Conservation (phyloP, 768 basidiomycete genomes). For the Mycena venus region DNA sequence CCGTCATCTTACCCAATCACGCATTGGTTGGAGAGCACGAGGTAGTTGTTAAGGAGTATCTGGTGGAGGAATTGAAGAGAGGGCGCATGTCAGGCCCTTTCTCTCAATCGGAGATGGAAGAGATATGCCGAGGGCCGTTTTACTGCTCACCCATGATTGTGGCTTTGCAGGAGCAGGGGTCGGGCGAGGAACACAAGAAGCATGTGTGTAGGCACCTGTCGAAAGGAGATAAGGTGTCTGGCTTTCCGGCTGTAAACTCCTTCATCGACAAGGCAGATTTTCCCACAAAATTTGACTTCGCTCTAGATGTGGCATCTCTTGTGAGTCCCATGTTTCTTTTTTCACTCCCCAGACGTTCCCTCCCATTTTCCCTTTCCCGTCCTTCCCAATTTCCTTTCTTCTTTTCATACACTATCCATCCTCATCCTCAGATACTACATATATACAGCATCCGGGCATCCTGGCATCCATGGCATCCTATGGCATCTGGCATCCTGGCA, state of each 20-base stretch:
- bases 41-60: too few species aligned
- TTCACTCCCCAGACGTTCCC: too few species aligned
- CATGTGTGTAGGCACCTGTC: constrained; percentile 28
- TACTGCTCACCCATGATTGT: constrained; percentile 11
- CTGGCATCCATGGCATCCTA: too few species aligned
- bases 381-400: too few species aligned
- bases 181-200: constrained; percentile 2
- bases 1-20: too few species aligned
- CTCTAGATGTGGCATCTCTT: not conserved
- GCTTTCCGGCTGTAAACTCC: constrained; percentile 3
- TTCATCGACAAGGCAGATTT: too few species aligned
- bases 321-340: not conserved
- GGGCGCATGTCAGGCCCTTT: too few species aligned
- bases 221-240: not conserved
- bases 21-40: not conserved
- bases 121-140: constrained; percentile 6
- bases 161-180: too few species aligned
- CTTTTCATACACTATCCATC: not conserved
- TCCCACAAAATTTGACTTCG: not conserved
- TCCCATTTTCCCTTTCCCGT: too few species aligned
- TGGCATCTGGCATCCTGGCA: too few species aligned
- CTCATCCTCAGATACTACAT: too few species aligned
- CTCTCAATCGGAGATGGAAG: not conserved
- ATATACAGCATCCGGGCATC: too few species aligned
- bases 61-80: not conserved